Evolutionary conservation across 2,329 filamentous ascomycete genomes (phyloP), one percentile per base, ranked within the genome.

Genomic region (Fusarium buharicum): DNA sequence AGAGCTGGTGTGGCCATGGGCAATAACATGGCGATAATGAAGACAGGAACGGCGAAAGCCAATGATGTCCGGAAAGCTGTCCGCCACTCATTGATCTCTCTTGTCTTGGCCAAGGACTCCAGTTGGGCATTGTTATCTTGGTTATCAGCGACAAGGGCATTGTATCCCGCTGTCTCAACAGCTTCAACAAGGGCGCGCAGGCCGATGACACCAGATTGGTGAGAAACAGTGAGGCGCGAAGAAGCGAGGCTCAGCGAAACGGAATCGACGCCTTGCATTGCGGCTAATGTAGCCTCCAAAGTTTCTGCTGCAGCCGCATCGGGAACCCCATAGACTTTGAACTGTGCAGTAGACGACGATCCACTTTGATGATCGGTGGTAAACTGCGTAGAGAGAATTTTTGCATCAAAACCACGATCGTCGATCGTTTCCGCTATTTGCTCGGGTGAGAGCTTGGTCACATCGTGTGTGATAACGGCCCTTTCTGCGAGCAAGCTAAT

Each of bases 81-180:
- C 60, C 86, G 87, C 95, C 95, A 99, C 76, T 97, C 93, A 63
- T 90, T 91, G 61, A 99, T 97, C 76, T 99, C 95, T 68, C 92
- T 91, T 0, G 95, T 98, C 78, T 99, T 99, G 9, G 95, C 91
- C 3, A 99, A 83, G 1, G 95, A 98, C 75, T 98, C 93, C 3
- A 99, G 84, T 74, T 99, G 95, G 1, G 95, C 94, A 72, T 96
- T 96, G 75, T 96, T 98, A 77, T 99, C 95, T 70, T 98, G 92
- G 49, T 88, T 90, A 66, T 98, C 94, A 1, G 93, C 89, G 11
- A 98, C 85, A 3, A 99, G 81, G 2, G 94, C 95, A 73, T 97
- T 97, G 75, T 91, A 92, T 2, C 94, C 93, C 17, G 86, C 81
- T n/a, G 83, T 82, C 76, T 99, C 94, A 38, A 97, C 86, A 1